phyloP scores from a whole-genome alignment of 345 rosid genomes.

The Boechera retrofracta region DNA sequence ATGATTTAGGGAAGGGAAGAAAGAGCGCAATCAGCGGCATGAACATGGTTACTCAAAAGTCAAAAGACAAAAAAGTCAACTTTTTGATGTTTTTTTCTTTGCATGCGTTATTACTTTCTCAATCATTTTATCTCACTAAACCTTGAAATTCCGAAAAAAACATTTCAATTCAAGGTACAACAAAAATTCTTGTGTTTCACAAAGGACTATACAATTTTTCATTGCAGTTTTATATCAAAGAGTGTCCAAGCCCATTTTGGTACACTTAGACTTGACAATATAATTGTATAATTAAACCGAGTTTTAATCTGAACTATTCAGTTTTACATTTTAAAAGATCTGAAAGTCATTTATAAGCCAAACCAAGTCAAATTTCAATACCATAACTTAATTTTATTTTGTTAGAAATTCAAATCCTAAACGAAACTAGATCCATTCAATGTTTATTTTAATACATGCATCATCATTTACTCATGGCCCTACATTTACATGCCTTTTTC shows the following conservation, averaged over 20 bases:
- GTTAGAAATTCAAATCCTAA: neutral
- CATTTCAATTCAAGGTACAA: too few species aligned
- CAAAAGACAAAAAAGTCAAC: conserved; percentile 13
- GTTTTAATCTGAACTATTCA: neutral
- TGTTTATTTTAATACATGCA: conserved; percentile 5
- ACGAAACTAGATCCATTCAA: neutral
- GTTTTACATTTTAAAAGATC: neutral
- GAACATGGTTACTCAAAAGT: conserved; percentile 15
- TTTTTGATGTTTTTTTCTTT: conserved; percentile 16
- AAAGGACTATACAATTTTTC: too few species aligned
- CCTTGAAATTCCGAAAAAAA: neutral
- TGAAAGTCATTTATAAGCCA: neutral
- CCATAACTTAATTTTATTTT: neutral
- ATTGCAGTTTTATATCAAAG: too few species aligned
- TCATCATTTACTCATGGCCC: conserved; percentile 32
- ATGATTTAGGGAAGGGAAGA: conserved; percentile 7
- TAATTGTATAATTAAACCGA: neutral
- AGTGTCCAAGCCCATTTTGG: neutral
- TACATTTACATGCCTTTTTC: conserved; percentile 24
- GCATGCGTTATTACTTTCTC: conserved; percentile 33
- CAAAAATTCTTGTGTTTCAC: too few species aligned
- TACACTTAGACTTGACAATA: neutral
- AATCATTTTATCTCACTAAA: conserved; percentile 15
- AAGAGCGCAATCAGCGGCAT: conserved; percentile 41
- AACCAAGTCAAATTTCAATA: neutral